Percentiles rank a stretch among this genome's conserved stretches.
These are phyloP conservation scores for Sordariomycetes sp. DNA, from an alignment of 2,329 filamentous ascomycete species.

Conservation along the genomic window DNA sequence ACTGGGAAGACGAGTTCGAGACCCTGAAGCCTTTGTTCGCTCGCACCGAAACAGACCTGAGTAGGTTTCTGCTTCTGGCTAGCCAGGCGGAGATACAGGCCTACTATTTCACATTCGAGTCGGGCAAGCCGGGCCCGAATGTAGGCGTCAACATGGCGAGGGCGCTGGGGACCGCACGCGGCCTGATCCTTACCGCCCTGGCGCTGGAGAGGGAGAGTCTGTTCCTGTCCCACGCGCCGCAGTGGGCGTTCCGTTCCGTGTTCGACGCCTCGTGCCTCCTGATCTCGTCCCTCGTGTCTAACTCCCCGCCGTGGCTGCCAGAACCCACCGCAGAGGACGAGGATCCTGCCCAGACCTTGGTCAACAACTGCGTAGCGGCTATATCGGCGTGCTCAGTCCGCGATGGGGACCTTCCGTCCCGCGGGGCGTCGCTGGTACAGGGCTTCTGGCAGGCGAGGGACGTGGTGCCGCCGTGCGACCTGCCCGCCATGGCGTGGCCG, in stretches of 20 bases:
- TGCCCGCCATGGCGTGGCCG: constrained; percentile 29
- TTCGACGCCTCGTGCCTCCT: constrained; percentile 35
- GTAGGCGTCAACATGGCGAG: constrained; percentile 5
- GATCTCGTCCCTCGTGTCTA: constrained; percentile 29
- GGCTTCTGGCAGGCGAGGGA: constrained; percentile 35
- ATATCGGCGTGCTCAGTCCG: constrained; percentile 33
- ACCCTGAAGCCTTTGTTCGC: constrained; percentile 35
- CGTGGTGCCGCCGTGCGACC: constrained; percentile 26
- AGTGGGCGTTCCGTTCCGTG: constrained; percentile 38
- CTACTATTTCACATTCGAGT: constrained; percentile 40
- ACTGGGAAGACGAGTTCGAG: constrained; percentile 44
- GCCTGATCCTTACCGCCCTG: constrained; percentile 31
- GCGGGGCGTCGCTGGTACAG: constrained; percentile 36
- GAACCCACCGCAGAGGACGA: neutral
- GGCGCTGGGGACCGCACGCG: constrained; percentile 22
- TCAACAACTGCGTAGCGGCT: constrained; percentile 21
- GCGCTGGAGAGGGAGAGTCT: too few relatives aligned
- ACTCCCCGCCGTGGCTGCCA: constrained; percentile 13
- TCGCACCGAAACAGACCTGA: constrained; percentile 29
- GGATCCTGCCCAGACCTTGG: constrained; percentile 9
- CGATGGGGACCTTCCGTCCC: constrained; percentile 38
- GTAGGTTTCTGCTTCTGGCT: constrained; percentile 37
- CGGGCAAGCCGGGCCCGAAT: constrained; percentile 17
- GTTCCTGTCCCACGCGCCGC: constrained; percentile 37
- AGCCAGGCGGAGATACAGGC: constrained; percentile 43